Evolutionary conservation across 2,329 filamentous ascomycete genomes (phyloP).

Genomic region (Microsporum audouinii): DNA sequence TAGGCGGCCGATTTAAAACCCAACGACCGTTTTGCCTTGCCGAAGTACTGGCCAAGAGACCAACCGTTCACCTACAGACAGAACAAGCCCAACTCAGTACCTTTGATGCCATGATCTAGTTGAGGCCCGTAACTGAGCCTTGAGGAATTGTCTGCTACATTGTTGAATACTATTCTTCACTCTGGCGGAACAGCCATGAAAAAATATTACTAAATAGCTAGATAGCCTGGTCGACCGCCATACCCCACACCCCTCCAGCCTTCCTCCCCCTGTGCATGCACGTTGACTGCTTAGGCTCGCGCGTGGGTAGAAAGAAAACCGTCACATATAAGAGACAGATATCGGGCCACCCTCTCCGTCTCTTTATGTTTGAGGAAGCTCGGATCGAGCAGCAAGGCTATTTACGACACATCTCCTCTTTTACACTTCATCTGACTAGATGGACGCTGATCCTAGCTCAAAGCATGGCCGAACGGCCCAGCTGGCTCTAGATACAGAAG

Average conservation of each 20-base stretch:
- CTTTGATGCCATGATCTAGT: not conserved
- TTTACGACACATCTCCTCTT: not conserved
- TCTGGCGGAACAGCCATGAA: not conserved
- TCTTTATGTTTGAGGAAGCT: not conserved
- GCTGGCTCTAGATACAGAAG: not conserved
- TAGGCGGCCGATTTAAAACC: not conserved
- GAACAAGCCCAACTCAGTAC: not conserved
- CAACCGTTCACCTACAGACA: not conserved
- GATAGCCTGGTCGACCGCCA: not conserved
- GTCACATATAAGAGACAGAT: not conserved
- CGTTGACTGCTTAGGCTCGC: not conserved
- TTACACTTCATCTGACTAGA: not conserved
- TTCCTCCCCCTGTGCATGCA: not conserved
- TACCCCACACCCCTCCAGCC: not conserved
- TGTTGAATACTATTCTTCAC: not conserved
- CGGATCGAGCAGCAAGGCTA: not conserved
- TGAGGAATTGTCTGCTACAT: not conserved
- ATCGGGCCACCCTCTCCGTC: not conserved
- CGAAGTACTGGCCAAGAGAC: not conserved
- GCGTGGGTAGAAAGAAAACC: not conserved
- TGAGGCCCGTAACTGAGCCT: not conserved
- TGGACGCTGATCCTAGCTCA: not conserved
- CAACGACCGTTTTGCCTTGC: not conserved
- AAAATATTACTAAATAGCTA: not conserved
- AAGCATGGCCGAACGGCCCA: conserved; percentile 1